Evolutionary conservation across 441 rosid genomes (phyloP), one percentile per base, ranked within the genome.

Genomic region (Brassica balearica): DNA sequence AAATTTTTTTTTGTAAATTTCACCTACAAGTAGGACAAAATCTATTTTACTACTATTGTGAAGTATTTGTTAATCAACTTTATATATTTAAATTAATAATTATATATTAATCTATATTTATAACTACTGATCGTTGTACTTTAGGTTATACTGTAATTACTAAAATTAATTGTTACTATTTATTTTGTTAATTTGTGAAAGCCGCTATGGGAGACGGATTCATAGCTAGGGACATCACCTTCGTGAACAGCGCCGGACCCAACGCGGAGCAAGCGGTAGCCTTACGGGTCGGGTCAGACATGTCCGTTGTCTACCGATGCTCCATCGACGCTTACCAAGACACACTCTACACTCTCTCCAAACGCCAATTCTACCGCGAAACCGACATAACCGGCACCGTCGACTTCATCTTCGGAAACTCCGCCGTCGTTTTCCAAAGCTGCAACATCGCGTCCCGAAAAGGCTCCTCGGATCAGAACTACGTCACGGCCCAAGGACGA

Each of bases 191-290:
- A 58, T 3, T 63, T 20, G 22, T 32, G 12, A 32, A 75, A 85
- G 88, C 82, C 9, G 88, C 80, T 34, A 82, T 77, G 84, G 88
- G 82, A 12, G 84, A 83, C 2, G 85, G 86, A 46, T 85, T 85
- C 77, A 80, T 83, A 23, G 86, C 86, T 1, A 69, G 83, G 2
- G 88, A 85, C 74, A 77, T 85, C 65, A 83, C 86, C 1, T 66
- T 85, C 62, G 88, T 61, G 68, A 85, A 83, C 85, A 81, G 68
- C 15, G 88, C 86, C 2, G 85, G 86, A 12, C 79, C 82, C 6
- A 71, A 22, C 59, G 41, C 83, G 10, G 84, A 69, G 56, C 86
- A 85, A 66, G 88, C 88, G 0, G 88, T 85, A 1, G 85, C 88
- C 2, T 82, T 85, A 43, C 82, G 82, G 32, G 79, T 85, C 3